A percentile compares a stretch with the other conserved stretches of the same genome.
Evolutionary conservation across 306 rosid genomes (phyloP).

Genomic region (Citrullus colocynthis): DNA sequence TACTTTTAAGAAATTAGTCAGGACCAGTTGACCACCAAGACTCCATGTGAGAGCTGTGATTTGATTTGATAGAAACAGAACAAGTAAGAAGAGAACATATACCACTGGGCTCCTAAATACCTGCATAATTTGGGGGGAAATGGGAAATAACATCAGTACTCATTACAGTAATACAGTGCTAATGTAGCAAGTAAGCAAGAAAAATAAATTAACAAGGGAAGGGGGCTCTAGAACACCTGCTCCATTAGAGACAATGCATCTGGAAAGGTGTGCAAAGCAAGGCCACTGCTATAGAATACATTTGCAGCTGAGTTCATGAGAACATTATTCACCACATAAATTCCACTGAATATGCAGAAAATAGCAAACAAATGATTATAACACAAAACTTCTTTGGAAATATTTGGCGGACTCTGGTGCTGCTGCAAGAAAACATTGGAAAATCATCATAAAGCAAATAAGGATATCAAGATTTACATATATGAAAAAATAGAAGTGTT

Average conservation of each 20-base stretch:
- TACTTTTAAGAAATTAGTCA: constrained; percentile 58
- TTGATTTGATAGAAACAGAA: constrained; percentile 72
- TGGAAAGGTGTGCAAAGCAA: constrained; percentile 56
- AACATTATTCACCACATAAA: constrained; percentile 55
- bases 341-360: constrained; percentile 57
- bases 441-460: not conserved
- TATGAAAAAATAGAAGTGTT: not conserved
- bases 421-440: constrained; percentile 39
- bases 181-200: not conserved
- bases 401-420: constrained; percentile 27
- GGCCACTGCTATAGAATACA: constrained; percentile 47
- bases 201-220: not conserved
- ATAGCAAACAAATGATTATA: constrained; percentile 71
- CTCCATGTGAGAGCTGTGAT: constrained; percentile 63
- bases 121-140: constrained; percentile 25
- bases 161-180: not conserved
- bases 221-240: constrained; percentile 44
- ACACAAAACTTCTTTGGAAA: constrained; percentile 60
- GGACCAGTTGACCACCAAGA: constrained; percentile 61
- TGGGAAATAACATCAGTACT: constrained; percentile 12
- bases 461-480: not conserved
- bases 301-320: constrained; percentile 60
- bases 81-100: constrained; percentile 38
- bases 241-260: constrained; percentile 67
- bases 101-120: constrained; percentile 58